phyloP scores from a whole-genome alignment of 176 grass and related monocot genomes.

The Lolium rigidum region DNA sequence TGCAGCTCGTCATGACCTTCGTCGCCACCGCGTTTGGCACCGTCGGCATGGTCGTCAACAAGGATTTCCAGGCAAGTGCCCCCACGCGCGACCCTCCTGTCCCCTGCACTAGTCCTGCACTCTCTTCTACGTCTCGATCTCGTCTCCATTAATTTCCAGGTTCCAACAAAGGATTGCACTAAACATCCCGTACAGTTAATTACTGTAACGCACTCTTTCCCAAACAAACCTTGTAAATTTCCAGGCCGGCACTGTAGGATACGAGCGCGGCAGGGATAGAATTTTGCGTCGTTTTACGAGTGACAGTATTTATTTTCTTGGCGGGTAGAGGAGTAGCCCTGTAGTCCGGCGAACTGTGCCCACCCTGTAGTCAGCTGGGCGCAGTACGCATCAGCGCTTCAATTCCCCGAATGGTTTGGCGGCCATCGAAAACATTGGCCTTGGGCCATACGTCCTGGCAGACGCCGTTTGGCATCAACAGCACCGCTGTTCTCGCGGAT shows the following conservation, averaged over 20 bases:
- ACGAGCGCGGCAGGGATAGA: not conserved
- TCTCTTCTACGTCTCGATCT: not conserved
- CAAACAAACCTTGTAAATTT: not conserved
- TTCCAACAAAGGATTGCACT: not conserved
- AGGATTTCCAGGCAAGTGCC: conserved; percentile 68
- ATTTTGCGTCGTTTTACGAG: not conserved
- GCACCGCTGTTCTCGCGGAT: too few species aligned
- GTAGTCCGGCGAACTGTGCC: too few species aligned
- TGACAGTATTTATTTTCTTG: not conserved
- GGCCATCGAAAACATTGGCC: too few species aligned
- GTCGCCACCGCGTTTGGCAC: conserved; percentile 63
- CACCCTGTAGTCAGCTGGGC: too few species aligned
- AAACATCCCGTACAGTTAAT: too few species aligned
- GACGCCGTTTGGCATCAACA: too few species aligned
- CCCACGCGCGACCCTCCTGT: not conserved
- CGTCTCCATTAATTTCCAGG: not conserved
- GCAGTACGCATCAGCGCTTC: too few species aligned
- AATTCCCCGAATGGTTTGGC: too few species aligned
- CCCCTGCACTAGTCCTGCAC: too few species aligned
- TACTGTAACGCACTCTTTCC: not conserved
- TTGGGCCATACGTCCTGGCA: too few species aligned
- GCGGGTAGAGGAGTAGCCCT: not conserved
- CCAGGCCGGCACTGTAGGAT: not conserved
- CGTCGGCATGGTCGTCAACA: conserved; percentile 58
- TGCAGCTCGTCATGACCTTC: conserved; percentile 78